Evolutionary conservation across 2,329 filamentous ascomycete genomes (phyloP).

Genomic region (Colletotrichum gloeosporioides): DNA sequence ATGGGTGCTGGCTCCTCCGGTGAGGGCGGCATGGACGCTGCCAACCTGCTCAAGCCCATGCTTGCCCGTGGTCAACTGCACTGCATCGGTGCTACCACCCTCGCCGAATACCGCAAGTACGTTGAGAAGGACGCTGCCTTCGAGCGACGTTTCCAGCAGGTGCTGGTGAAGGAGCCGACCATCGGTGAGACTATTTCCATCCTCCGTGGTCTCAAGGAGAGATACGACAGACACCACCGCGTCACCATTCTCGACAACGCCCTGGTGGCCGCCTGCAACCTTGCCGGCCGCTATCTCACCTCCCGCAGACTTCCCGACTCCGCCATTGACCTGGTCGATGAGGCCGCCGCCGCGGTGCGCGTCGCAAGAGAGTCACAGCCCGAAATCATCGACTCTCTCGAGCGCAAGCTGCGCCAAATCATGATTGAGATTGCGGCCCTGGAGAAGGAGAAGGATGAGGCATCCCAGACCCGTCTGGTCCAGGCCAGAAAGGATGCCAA

Average conservation of each 20-base stretch:
- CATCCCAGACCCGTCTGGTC: conserved; percentile 81
- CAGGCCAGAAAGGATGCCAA: conserved; percentile 89
- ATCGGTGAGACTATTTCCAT: conserved; percentile 94
- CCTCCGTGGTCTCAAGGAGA: conserved; percentile 96
- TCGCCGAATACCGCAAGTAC: conserved; percentile 96
- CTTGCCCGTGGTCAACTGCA: conserved; percentile 94
- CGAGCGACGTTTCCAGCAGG: conserved; percentile 98
- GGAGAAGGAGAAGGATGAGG: conserved; percentile 92
- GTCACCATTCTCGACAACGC: conserved; percentile 95
- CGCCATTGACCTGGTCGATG: conserved; percentile 94
- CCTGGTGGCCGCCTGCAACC: conserved; percentile 87
- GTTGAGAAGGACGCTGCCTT: conserved; percentile 99
- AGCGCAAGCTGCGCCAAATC: conserved; percentile 87
- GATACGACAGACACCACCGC: conserved; percentile 97
- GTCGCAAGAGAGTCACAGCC: conserved; percentile 96
- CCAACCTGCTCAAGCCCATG: conserved; percentile 98
- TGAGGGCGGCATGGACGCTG: conserved; percentile 98
- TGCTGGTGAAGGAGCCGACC: conserved; percentile 91
- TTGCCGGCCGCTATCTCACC: conserved; percentile 93
- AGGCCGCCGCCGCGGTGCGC: conserved; percentile 94
- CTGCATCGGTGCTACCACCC: conserved; percentile 96
- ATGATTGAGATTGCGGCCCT: conserved; percentile 98
- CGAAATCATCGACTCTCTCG: conserved; percentile 92
- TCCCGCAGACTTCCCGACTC: conserved; percentile 91
- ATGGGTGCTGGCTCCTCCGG: conserved; percentile 97